Conservation (phyloP, 108 stramenopile species). For the Schizochytrium sp. region DNA sequence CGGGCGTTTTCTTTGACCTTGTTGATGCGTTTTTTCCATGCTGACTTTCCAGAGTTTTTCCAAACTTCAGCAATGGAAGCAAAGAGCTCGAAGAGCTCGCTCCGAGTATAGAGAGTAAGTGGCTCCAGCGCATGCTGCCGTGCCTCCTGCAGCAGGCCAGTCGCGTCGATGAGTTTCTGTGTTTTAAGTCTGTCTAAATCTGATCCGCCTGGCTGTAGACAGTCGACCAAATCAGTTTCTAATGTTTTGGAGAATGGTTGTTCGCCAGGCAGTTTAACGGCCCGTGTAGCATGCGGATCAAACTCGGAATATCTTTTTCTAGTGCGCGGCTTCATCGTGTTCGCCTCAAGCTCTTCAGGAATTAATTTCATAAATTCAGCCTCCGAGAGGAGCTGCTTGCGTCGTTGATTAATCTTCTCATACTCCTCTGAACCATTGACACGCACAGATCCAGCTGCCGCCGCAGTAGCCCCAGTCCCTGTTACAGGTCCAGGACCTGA, state of each 20-base stretch:
- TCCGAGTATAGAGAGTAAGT: slow-evolving; percentile 36
- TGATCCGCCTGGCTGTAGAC: not conserved
- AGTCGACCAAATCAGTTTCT: slow-evolving; percentile 32
- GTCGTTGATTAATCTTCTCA: not conserved
- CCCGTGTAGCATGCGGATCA: not conserved
- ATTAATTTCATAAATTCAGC: not conserved
- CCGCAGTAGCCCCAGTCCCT: no score
- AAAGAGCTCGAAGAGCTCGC: slow-evolving; percentile 57
- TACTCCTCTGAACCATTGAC: not conserved
- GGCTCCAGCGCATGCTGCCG: slow-evolving; percentile 44
- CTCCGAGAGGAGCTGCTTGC: not conserved
- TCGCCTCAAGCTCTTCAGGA: slow-evolving; percentile 8
- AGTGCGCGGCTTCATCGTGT: slow-evolving; percentile 18
- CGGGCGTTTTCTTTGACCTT: slow-evolving; percentile 59
- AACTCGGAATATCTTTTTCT: not conserved
- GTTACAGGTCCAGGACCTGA: no score
- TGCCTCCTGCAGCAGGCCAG: slow-evolving; percentile 14
- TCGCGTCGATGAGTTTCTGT: slow-evolving; percentile 54
- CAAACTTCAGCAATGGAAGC: slow-evolving; percentile 49
- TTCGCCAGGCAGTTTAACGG: not conserved
- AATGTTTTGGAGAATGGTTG: not conserved
- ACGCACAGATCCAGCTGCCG: no score
- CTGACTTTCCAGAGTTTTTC: slow-evolving; percentile 47
- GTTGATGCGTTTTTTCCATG: slow-evolving; percentile 58
- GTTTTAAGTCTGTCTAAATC: slow-evolving; percentile 33